Evolutionary conservation across 257 asterid genomes (phyloP).

Genomic region (Coffea canephora): DNA sequence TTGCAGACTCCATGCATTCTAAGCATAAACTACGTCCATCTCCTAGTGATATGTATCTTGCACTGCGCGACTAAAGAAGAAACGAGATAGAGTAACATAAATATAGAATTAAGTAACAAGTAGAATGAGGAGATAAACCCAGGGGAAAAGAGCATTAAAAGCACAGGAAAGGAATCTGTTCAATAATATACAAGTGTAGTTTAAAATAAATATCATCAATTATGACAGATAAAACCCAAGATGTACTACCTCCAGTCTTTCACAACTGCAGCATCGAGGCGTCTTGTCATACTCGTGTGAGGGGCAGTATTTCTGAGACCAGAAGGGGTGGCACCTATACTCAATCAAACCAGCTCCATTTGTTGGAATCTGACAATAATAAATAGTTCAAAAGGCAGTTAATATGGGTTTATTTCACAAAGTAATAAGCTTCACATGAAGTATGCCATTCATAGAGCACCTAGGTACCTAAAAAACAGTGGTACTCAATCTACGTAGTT

Average conservation of each 20-base stretch:
- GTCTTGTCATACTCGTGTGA: conserved; percentile 83
- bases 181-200: not conserved
- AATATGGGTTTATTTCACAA: not conserved
- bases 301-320: conserved; percentile 94
- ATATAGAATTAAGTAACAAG: not conserved
- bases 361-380: conserved; percentile 69
- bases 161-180: not conserved
- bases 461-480: not conserved
- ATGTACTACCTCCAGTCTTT: conserved; percentile 82
- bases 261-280: conserved; percentile 92
- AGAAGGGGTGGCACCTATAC: conserved; percentile 95
- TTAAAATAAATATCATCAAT: not conserved
- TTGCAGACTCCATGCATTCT: conserved; percentile 96
- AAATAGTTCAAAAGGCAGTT: not conserved
- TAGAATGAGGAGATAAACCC: not conserved
- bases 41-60: conserved; percentile 68
- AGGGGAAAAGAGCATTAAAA: not conserved
- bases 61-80: conserved; percentile 54
- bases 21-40: conserved; percentile 93
- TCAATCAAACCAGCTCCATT: conserved; percentile 82
- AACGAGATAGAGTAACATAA: not conserved
- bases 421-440: not conserved
- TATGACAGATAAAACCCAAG: not conserved
- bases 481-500: not conserved
- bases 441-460: not conserved